Percentiles rank a stretch among this genome's conserved stretches.
These are phyloP conservation scores for Haematococcus sp. DNA, from an alignment of 139 green algal genomes.

Conservation along the genomic window DNA sequence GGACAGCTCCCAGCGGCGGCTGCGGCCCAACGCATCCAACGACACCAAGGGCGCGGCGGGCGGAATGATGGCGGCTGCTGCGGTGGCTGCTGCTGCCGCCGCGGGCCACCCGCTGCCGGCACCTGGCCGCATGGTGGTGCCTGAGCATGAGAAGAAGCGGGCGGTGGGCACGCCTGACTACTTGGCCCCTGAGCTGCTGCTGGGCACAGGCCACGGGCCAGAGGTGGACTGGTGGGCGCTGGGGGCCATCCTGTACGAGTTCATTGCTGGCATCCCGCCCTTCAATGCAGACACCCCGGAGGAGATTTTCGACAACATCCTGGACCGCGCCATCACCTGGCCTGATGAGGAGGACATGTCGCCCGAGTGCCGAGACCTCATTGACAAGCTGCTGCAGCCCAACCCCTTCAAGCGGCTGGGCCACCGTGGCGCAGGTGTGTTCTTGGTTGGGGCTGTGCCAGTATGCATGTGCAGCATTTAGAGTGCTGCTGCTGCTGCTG, in stretches of 20 bases:
- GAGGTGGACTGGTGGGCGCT: slow-evolving; percentile 93
- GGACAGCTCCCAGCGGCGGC: no score
- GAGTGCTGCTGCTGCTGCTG: background rate
- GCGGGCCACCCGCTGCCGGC: background rate
- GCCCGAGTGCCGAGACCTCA: slow-evolving; percentile 76
- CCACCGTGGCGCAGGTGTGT: slow-evolving; percentile 39
- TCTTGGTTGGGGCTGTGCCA: no score
- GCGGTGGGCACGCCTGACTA: slow-evolving; percentile 94
- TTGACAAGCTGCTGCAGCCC: slow-evolving; percentile 71
- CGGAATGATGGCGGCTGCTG: no score
- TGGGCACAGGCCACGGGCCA: slow-evolving; percentile 66
- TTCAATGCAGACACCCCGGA: slow-evolving; percentile 88
- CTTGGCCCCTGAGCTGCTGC: slow-evolving; percentile 88
- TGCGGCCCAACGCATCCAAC: no score
- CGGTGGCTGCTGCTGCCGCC: background rate
- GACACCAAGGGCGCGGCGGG: no score
- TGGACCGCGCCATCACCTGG: slow-evolving; percentile 73
- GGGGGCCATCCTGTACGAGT: slow-evolving; percentile 88
- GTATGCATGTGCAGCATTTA: no score
- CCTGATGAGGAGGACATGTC: slow-evolving; percentile 61
- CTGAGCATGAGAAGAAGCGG: slow-evolving; percentile 34
- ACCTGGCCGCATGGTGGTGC: slow-evolving; percentile 26
- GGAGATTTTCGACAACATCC: slow-evolving; percentile 93
- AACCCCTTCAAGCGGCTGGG: slow-evolving; percentile 73
- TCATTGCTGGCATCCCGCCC: slow-evolving; percentile 73